Evolutionary conservation across 2,329 filamentous ascomycete species (phyloP), one percentile per base, ranked within the genome.

Genomic region (Cercospora sesami): DNA sequence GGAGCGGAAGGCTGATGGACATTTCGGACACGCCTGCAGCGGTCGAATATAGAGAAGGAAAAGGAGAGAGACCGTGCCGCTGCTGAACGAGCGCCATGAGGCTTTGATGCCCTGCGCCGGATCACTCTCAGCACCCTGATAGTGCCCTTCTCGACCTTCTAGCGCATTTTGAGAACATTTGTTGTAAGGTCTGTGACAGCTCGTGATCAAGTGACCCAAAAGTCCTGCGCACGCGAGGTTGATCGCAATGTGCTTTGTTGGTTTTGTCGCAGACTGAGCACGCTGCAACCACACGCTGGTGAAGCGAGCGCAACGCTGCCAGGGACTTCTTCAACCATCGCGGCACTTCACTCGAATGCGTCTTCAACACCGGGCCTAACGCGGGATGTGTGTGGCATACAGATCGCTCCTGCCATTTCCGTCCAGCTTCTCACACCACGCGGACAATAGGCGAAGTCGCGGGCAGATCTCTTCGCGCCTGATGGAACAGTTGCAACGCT

Each of bases 1-100:
- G 60, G 36, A 45, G 60, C 60, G 60, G 39, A 62, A 64, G 62
- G 36, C 31, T 55, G 62, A 30, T 58, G 51, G 53, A 30, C 23
- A 23, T 31, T 36, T 57, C 45, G 62, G 23, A 42, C 48, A 28
- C 28, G 39, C 23, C n/a, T 57, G 53, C 51, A 36, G 55, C 64
- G 58, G 7, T 59, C 18, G 16, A 23, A 33, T 21, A 12, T 33
- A 12, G 26, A 59, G 51, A 16, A 16, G 26, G 30, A 36, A 59
- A 18, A 59, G 55, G 55, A 59, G 55, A 59, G 3, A 23, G 55
- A 59, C 14, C 48, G 48, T 53, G 55, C 55, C 26, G 55, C 28
- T 36, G 55, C 14, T 30, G 55, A 58, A 53, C 48, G 10, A 28
- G 48, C 48, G 48, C 48, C 48, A 28, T 53, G 48, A 53, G 48